These are phyloP conservation scores for Sistotremastrum suecicum DNA, from an alignment of 768 basidiomycete species.

Conservation along the genomic window DNA sequence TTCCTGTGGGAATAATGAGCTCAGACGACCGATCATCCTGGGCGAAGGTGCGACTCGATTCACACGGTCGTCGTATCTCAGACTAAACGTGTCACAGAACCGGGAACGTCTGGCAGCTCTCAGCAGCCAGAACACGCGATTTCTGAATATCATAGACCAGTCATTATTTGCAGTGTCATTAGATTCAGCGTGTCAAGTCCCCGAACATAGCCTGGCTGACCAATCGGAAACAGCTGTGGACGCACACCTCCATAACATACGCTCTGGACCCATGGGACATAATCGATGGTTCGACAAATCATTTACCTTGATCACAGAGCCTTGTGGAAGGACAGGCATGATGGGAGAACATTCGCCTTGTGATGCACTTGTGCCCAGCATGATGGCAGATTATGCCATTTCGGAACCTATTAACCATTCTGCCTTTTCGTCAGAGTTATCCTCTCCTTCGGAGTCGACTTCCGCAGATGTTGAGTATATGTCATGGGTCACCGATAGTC, in stretches of 20 bases:
- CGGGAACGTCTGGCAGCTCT: slow-evolving; percentile 49
- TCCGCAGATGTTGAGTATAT: slow-evolving; percentile 29
- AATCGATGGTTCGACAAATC: slow-evolving; percentile 92
- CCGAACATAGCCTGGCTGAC: slow-evolving; percentile 10
- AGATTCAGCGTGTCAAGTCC: slow-evolving; percentile 24
- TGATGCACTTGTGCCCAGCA: slow-evolving; percentile 82
- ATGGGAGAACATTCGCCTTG: slow-evolving; percentile 85
- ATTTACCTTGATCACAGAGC: slow-evolving; percentile 70
- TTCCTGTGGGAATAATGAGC: slow-evolving; percentile 57
- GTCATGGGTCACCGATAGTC: slow-evolving; percentile 61
- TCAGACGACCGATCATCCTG: slow-evolving; percentile 46
- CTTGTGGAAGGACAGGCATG: slow-evolving; percentile 71
- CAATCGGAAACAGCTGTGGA: slow-evolving; percentile 30
- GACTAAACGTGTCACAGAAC: too few species aligned
- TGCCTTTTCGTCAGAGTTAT: slow-evolving; percentile 18
- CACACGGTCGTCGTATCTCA: background rate
- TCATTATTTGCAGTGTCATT: slow-evolving; percentile 71
- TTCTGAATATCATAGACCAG: slow-evolving; percentile 50
- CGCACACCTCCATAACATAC: slow-evolving; percentile 62
- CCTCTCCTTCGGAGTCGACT: slow-evolving; percentile 4
- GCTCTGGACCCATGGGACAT: slow-evolving; percentile 44
- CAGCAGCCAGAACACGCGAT: slow-evolving; percentile 47
- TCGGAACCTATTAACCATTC: slow-evolving; percentile 46
- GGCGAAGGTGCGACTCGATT: background rate
- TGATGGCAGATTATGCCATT: slow-evolving; percentile 72